These are phyloP conservation scores for Cladosporium colombiae DNA, from an alignment of 2,329 filamentous ascomycete species.

Conservation along the genomic window DNA sequence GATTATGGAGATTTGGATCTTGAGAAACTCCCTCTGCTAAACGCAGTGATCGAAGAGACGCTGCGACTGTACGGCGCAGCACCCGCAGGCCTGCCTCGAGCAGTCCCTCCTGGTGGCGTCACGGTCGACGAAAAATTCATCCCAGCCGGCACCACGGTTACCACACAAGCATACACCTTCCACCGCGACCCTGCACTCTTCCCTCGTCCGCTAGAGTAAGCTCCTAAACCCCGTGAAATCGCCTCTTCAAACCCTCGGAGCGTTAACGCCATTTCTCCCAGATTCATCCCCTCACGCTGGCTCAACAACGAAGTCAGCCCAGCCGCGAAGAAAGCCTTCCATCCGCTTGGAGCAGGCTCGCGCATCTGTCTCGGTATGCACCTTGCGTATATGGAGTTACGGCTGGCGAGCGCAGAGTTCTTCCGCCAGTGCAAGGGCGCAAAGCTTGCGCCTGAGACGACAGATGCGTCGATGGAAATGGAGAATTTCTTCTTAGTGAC, in stretches of 20 bases:
- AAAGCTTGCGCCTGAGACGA: constrained; percentile 28
- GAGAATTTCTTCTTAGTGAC: constrained; percentile 38
- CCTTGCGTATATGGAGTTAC: constrained; percentile 36
- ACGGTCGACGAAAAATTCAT: constrained; percentile 14
- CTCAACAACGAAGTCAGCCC: constrained; percentile 27
- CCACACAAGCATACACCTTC: constrained; percentile 27
- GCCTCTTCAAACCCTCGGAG: neutral
- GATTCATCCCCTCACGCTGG: constrained; percentile 33
- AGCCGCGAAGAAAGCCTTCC: constrained; percentile 29
- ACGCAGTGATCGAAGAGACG: constrained; percentile 26
- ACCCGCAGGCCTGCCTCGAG: constrained; percentile 23
- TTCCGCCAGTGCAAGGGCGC: constrained; percentile 30
- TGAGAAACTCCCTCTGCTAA: constrained; percentile 23
- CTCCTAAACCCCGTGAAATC: too few species aligned
- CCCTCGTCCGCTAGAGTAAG: constrained; percentile 23
- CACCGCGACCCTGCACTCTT: constrained; percentile 31
- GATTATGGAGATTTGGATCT: constrained; percentile 25
- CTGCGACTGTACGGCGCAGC: constrained; percentile 29
- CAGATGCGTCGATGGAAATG: constrained; percentile 32
- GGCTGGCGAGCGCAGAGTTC: constrained; percentile 32
- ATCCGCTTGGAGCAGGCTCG: constrained; percentile 35
- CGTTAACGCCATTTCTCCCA: neutral
- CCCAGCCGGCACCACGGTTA: constrained; percentile 26
- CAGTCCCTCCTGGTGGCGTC: constrained; percentile 3
- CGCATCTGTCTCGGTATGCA: constrained; percentile 35